phyloP scores from a whole-genome alignment of 139 green algal species.

The Micractinium sp. region DNA sequence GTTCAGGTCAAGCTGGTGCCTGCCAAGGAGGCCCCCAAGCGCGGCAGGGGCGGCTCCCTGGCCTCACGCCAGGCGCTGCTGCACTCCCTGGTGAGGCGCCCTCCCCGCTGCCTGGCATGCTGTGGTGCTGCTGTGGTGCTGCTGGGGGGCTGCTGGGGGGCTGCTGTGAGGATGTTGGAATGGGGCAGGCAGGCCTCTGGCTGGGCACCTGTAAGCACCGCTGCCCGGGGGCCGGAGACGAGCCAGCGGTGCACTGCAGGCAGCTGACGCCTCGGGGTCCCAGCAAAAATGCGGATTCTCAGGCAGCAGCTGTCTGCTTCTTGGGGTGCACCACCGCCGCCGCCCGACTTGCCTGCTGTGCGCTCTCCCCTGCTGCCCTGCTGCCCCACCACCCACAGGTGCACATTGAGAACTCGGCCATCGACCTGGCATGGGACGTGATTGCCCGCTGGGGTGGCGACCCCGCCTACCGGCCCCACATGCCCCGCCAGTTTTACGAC shows the following conservation, averaged over 20 bases:
- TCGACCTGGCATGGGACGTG: slow-evolving; percentile 90
- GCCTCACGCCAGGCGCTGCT: slow-evolving; percentile 58
- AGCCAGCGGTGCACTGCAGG: too few relatives aligned
- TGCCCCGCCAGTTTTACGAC: slow-evolving; percentile 78
- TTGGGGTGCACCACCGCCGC: too few relatives aligned
- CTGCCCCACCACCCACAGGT: slow-evolving; percentile 24
- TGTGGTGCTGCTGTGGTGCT: neutral
- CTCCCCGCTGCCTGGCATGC: neutral
- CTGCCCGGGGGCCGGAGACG: too few relatives aligned
- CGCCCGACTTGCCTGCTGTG: neutral
- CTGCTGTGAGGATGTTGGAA: neutral
- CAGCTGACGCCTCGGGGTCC: too few relatives aligned
- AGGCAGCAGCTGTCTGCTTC: neutral
- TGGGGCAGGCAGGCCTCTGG: too few relatives aligned
- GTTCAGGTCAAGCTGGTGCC: slow-evolving; percentile 65
- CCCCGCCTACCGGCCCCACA: slow-evolving; percentile 35
- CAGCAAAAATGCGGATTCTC: too few relatives aligned
- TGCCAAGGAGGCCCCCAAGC: slow-evolving; percentile 48
- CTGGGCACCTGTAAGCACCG: too few relatives aligned
- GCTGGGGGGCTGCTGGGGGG: neutral
- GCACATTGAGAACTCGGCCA: slow-evolving; percentile 86
- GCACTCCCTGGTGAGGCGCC: slow-evolving; percentile 45
- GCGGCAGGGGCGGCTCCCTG: slow-evolving; percentile 75
- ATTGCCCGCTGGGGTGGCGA: slow-evolving; percentile 80
- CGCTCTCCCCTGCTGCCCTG: neutral